Percentiles rank a stretch among this genome's conserved stretches.
Evolutionary conservation across 1,284 basidiomycete species (phyloP).

Genomic region (Tilletia indica): DNA sequence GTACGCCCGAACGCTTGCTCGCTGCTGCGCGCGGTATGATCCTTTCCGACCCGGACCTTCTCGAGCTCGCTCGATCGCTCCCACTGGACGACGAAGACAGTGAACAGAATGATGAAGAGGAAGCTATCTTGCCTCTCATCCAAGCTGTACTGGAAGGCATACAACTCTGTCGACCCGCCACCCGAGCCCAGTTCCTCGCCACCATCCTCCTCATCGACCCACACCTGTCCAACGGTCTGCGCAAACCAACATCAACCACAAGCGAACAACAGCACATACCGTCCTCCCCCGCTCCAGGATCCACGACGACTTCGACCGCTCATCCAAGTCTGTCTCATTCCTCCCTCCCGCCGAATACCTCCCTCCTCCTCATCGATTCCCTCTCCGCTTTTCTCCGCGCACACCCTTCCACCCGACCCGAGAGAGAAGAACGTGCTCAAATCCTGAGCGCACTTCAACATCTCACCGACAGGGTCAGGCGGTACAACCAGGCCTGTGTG

Average conservation of each 20-base stretch:
- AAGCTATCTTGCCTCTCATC: neutral
- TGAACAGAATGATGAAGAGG: neutral
- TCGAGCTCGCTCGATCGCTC: conserved; percentile 1
- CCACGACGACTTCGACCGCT: neutral
- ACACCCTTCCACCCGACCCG: neutral
- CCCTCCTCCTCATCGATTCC: conserved; percentile 13
- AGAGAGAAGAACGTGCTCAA: neutral
- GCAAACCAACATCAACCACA: neutral
- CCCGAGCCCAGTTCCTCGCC: conserved; percentile 7
- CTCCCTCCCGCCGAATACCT: neutral
- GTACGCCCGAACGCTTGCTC: conserved; percentile 3
- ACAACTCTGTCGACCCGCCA: neutral
- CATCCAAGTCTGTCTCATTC: neutral
- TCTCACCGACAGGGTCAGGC: neutral
- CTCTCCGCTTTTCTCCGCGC: neutral
- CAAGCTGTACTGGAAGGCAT: conserved; percentile 6
- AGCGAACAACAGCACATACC: too few relatives aligned
- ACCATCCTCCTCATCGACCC: conserved; percentile 11
- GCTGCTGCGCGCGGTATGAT: neutral
- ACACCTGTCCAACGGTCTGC: conserved; percentile 11
- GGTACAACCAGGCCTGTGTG: conserved; percentile 14
- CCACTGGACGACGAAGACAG: neutral
- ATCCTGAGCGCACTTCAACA: neutral
- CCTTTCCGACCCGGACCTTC: neutral
- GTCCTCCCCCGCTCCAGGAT: neutral